Evolutionary conservation across 495 filamentous ascomycete genomes (phyloP).

Genomic region (Penicillium argentinense): DNA sequence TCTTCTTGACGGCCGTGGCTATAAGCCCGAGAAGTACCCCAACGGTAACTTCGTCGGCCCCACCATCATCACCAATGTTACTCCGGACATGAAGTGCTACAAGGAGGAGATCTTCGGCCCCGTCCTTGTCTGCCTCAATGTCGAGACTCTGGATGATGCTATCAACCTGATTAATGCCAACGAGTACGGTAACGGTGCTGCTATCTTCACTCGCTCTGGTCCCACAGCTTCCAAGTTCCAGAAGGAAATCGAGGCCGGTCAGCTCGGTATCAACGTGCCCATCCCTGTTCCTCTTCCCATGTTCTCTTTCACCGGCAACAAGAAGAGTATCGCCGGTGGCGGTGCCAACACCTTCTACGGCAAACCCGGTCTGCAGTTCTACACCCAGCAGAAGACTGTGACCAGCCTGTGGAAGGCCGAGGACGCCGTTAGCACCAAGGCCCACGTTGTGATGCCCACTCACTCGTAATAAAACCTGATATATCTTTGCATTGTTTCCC

Average conservation of each 20-base stretch:
- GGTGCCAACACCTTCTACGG: constrained; percentile 96
- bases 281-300: constrained; percentile 89
- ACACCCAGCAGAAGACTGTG: constrained; percentile 96
- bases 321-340: constrained; percentile 91
- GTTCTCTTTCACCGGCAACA: constrained; percentile 98
- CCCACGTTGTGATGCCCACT: constrained; percentile 91
- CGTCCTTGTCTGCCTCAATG: constrained; percentile 61
- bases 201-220: constrained; percentile 66
- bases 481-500: neutral
- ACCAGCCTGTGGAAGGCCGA: constrained; percentile 87
- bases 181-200: constrained; percentile 69
- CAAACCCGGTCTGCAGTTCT: constrained; percentile 86
- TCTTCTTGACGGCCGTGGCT: constrained; percentile 87
- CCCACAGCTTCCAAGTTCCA: constrained; percentile 63
- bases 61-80: constrained; percentile 94
- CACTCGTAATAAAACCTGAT: constrained; percentile 45
- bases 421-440: constrained; percentile 77
- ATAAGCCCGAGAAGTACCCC: constrained; percentile 87
- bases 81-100: constrained; percentile 91
- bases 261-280: constrained; percentile 64
- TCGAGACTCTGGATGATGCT: constrained; percentile 78
- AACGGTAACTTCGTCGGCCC: constrained; percentile 95
- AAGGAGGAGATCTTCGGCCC: constrained; percentile 96
- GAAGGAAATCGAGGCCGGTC: constrained; percentile 60
- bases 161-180: constrained; percentile 66